Evolutionary conservation across 768 basidiomycete genomes (phyloP).

Genomic region (Podaxis carcinomalis): DNA sequence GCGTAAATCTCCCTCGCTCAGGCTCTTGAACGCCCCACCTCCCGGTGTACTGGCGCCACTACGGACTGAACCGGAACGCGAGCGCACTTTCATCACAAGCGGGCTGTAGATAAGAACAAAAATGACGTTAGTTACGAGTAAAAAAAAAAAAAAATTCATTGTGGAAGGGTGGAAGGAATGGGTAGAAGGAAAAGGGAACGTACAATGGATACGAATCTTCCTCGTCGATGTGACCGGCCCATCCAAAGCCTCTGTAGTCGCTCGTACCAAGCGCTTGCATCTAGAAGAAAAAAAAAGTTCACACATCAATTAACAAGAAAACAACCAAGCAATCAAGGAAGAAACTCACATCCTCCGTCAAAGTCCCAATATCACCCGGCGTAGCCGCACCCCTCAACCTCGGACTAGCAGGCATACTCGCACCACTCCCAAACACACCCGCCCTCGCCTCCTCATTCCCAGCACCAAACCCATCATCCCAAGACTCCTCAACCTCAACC

Average conservation of each 20-base stretch:
- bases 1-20: conserved; percentile 84
- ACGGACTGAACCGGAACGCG: conserved; percentile 71
- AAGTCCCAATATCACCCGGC: conserved; percentile 88
- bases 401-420: conserved; percentile 84
- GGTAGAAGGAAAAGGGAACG: conserved; percentile 26
- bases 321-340: too few relatives aligned
- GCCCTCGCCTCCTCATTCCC: conserved; percentile 59
- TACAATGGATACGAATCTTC: conserved; percentile 91
- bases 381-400: conserved; percentile 83
- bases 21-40: conserved; percentile 69
- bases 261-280: conserved; percentile 88
- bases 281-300: conserved; percentile 25
- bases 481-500: conserved; percentile 38
- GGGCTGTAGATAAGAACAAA: conserved; percentile 45
- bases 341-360: conserved; percentile 71
- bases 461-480: conserved; percentile 43
- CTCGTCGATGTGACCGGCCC: conserved; percentile 72
- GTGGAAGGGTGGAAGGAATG: background rate
- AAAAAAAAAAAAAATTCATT: too few relatives aligned
- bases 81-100: conserved; percentile 86
- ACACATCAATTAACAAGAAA: background rate
- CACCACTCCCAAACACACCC: conserved; percentile 39
- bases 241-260: conserved; percentile 73
- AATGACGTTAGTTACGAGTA: background rate
- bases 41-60: conserved; percentile 79